Evolutionary conservation across 2,329 filamentous ascomycete genomes (phyloP).

Genomic region (Trichoderma sp.): DNA sequence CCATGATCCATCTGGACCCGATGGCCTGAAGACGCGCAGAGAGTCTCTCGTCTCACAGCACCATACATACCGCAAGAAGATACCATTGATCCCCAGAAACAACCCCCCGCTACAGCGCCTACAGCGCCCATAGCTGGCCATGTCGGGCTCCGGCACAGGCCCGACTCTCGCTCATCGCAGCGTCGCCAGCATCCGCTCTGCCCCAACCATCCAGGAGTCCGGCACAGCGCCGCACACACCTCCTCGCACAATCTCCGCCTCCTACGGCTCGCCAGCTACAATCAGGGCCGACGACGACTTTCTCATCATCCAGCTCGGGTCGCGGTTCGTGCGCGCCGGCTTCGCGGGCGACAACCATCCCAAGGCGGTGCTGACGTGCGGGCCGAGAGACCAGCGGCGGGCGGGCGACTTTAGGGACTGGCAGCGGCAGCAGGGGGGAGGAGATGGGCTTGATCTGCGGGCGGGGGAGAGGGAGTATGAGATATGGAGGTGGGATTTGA

Average conservation of each 20-base stretch:
- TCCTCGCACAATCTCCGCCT: slow-evolving; percentile 54
- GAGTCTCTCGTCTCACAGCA: neutral
- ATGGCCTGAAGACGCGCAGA: neutral
- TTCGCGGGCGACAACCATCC: slow-evolving; percentile 83
- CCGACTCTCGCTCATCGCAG: slow-evolving; percentile 58
- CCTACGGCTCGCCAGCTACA: slow-evolving; percentile 62
- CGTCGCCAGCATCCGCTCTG: slow-evolving; percentile 59
- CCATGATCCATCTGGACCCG: neutral
- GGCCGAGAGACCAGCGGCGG: slow-evolving; percentile 73
- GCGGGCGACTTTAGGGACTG: slow-evolving; percentile 80
- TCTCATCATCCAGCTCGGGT: slow-evolving; percentile 79
- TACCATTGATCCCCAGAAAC: no score
- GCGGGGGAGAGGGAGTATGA: slow-evolving; percentile 68
- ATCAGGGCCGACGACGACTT: slow-evolving; percentile 79
- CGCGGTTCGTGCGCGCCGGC: slow-evolving; percentile 76
- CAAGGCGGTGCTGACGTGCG: slow-evolving; percentile 70
- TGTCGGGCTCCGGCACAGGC: slow-evolving; percentile 48
- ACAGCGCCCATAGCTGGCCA: slow-evolving; percentile 32
- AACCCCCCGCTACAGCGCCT: no score
- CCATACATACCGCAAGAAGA: no score
- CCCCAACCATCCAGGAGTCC: slow-evolving; percentile 42
- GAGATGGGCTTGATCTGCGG: slow-evolving; percentile 41
- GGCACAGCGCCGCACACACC: slow-evolving; percentile 63
- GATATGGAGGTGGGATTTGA: slow-evolving; percentile 77
- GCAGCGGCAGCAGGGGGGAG: slow-evolving; percentile 58